phyloP scores from a whole-genome alignment of 768 basidiomycete species.

The Mycena venus region DNA sequence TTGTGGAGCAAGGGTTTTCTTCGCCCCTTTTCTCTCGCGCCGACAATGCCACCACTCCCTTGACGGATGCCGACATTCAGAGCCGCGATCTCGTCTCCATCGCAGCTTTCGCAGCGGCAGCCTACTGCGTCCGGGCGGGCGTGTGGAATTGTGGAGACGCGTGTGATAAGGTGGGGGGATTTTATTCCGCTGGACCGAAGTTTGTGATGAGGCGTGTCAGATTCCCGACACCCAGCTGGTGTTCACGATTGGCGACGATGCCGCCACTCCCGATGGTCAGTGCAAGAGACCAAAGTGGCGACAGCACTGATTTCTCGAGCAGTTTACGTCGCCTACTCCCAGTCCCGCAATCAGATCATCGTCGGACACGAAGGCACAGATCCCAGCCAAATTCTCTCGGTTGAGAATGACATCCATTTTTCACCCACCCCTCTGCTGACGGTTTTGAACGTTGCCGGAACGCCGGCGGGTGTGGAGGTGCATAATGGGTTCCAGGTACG shows the following conservation, averaged over 20 bases:
- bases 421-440: slow-evolving; percentile 7
- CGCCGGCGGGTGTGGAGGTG: slow-evolving; percentile 2
- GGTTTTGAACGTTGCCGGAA: slow-evolving; percentile 13
- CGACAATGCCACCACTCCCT: background rate
- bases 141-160: slow-evolving; percentile 10
- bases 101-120: slow-evolving; percentile 19
- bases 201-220: background rate
- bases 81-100: slow-evolving; percentile 12
- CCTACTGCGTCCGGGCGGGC: slow-evolving; percentile 17
- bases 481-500: slow-evolving; percentile 23
- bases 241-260: slow-evolving; percentile 13
- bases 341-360: slow-evolving; percentile 22
- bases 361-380: slow-evolving; percentile 22
- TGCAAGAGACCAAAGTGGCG: background rate
- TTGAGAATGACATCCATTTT: slow-evolving; percentile 13
- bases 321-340: slow-evolving; percentile 21
- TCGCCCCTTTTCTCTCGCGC: background rate
- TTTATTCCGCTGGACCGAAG: background rate
- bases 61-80: slow-evolving; percentile 3
- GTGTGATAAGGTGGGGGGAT: background rate
- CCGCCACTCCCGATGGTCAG: slow-evolving; percentile 20
- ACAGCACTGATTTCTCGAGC: background rate
- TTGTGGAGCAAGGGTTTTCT: slow-evolving; percentile 16
- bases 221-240: slow-evolving; percentile 20
- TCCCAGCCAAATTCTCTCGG: slow-evolving; percentile 1